Base-by-base conservation (phyloP, 148 eudicot species). In the Rhododendron vialii region DNA sequence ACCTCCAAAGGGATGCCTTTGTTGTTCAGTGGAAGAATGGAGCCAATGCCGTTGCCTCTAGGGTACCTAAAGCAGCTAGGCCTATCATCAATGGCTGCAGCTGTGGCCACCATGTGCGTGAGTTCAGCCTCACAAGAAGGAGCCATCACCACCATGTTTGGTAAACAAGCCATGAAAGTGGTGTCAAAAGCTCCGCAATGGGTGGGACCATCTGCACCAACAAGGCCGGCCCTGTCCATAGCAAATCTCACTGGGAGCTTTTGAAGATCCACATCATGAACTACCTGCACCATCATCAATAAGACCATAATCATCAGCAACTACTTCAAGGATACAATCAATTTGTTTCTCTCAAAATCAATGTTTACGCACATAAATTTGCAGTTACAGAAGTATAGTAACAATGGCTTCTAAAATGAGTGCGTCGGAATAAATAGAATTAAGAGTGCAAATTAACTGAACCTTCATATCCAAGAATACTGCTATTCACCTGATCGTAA, bases 121-220 rank as follows among this genome's bases (percentile, higher is more conserved):
- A 90, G 92, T 53, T 90, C 90, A 59, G 81, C 61, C 82, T 90
- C 92, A 30, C 84, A 85, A 0, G 92, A 87, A 17, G 92, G 92
- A 38, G 90, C 92, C 92, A 90, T 90, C 41, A 90, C 90, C 76
- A 90, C 92, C 92, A 90, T 90, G 77, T 90, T 90, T 26, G 90
- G 92, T 38, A 90, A 84, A 69, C 92, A 90, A 76, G 92, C 90
- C 92, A 90, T 88, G 87, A 73, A 90, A n/a, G 92, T 87, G 15
- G 87, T 84, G 86, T 88, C 92, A 86, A 90, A 90, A 35, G 92
- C 89, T 2, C 92, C 92, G 71, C 89, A 88, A 82, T 90, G 92
- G 1, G 92, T 90, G 2, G 92, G 90, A 75, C 92, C 92, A 83
- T 90, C 92, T 51, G 92, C 92, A 8, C 92, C 92, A 8, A 90